Conservation (phyloP, 2,329 filamentous ascomycete species). For the Calcarisporium arbuscula region DNA sequence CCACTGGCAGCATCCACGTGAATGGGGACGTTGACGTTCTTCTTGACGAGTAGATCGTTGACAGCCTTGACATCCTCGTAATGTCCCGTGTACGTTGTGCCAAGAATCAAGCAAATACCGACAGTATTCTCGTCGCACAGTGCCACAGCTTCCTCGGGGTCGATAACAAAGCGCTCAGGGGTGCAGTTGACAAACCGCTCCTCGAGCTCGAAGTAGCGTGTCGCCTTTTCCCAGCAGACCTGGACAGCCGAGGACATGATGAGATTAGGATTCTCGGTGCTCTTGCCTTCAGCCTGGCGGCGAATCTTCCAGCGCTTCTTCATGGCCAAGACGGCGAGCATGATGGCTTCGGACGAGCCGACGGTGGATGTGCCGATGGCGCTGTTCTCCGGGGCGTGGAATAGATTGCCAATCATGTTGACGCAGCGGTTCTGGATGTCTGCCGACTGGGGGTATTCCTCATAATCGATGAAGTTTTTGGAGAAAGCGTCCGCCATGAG, state of each 20-base stretch:
- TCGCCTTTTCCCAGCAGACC: conserved; percentile 94
- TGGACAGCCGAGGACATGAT: conserved; percentile 95
- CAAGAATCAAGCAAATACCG: conserved; percentile 85
- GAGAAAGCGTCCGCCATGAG: conserved; percentile 89
- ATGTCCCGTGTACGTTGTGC: conserved; percentile 91
- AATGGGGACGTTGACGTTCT: conserved; percentile 72
- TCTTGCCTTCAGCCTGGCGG: conserved; percentile 75
- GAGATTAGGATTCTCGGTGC: conserved; percentile 76
- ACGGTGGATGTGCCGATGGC: conserved; percentile 84
- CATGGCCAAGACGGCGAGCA: conserved; percentile 81
- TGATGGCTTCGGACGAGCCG: conserved; percentile 84
- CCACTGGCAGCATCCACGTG: conserved; percentile 91
- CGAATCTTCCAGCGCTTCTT: conserved; percentile 91
- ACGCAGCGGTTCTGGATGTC: conserved; percentile 91
- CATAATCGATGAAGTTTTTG: conserved; percentile 94
- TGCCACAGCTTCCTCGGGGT: conserved; percentile 53
- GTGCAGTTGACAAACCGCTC: conserved; percentile 72
- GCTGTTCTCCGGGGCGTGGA: conserved; percentile 67
- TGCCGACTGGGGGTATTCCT: conserved; percentile 74
- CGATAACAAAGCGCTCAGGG: conserved; percentile 55
- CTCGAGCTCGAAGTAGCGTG: conserved; percentile 86
- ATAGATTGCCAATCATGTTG: conserved; percentile 83
- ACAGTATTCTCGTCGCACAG: conserved; percentile 68
- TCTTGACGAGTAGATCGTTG: conserved; percentile 77
- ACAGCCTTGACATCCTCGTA: conserved; percentile 91